phyloP scores from a whole-genome alignment of 768 basidiomycete species.

The Mycena latifolia region DNA sequence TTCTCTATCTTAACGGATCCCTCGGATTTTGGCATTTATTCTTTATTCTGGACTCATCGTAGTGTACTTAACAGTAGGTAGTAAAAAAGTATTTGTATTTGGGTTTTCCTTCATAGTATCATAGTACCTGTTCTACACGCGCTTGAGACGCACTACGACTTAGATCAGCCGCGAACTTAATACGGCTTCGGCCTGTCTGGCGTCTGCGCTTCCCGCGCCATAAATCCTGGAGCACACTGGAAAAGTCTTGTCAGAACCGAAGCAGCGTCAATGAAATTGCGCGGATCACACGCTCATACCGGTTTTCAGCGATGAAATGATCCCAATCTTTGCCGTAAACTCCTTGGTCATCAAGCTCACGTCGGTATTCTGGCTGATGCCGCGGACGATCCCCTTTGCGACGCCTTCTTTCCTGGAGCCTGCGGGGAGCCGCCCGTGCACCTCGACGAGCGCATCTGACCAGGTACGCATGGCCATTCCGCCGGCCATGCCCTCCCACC shows the following conservation, averaged over 20 bases:
- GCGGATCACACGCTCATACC: conserved; percentile 49
- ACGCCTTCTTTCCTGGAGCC: conserved; percentile 54
- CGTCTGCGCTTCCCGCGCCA: conserved; percentile 41
- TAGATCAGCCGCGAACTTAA: conserved; percentile 67
- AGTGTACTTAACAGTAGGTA: background rate
- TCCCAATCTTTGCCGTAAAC: conserved; percentile 64
- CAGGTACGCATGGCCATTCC: conserved; percentile 69
- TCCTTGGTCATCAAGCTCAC: conserved; percentile 65
- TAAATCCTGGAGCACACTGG: conserved; percentile 62
- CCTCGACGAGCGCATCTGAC: conserved; percentile 61
- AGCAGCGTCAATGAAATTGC: conserved; percentile 4
- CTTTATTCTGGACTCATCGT: conserved; percentile 1
- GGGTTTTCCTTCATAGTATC: conserved; percentile 18
- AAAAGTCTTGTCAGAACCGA: conserved; percentile 35
- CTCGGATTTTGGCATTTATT: background rate
- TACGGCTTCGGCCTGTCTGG: conserved; percentile 62
- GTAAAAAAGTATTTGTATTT: conserved; percentile 14
- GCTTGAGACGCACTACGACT: conserved; percentile 24
- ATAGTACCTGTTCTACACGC: conserved; percentile 12
- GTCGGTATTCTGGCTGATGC: conserved; percentile 63
- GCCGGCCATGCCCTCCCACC: conserved; percentile 68
- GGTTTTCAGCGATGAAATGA: conserved; percentile 64
- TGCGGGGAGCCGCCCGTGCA: conserved; percentile 48
- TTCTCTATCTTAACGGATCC: conserved; percentile 1
- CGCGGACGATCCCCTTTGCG: conserved; percentile 63